phyloP scores from a whole-genome alignment of 164 flowering plant genomes.

The Kalanchoe fedtschenkoi region DNA sequence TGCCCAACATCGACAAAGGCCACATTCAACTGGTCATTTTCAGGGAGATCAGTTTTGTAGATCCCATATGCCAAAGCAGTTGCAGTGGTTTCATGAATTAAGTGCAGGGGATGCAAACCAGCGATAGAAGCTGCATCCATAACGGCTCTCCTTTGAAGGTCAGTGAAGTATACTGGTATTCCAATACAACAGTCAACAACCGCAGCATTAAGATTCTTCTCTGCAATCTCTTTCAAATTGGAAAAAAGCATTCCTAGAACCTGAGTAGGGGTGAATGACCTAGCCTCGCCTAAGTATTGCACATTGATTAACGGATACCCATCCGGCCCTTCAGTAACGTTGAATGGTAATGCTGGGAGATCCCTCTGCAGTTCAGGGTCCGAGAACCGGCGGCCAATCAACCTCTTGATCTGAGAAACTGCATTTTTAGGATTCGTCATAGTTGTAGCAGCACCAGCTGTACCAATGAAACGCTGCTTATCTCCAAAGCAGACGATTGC shows the following conservation, averaged over 20 bases:
- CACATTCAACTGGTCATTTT: conserved; percentile 69
- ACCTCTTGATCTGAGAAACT: conserved; percentile 69
- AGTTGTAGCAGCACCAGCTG: conserved; percentile 83
- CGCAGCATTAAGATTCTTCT: conserved; percentile 79
- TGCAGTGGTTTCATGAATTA: conserved; percentile 83
- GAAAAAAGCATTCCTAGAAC: conserved; percentile 73
- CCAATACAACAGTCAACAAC: conserved; percentile 93
- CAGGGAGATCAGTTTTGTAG: conserved; percentile 86
- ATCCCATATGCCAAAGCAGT: conserved; percentile 91
- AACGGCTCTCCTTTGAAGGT: conserved; percentile 84
- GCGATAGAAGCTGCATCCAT: conserved; percentile 90
- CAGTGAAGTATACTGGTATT: conserved; percentile 82
- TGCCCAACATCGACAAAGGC: conserved; percentile 87
- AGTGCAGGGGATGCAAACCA: conserved; percentile 66
- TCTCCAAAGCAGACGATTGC: conserved; percentile 87
- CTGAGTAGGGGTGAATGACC: conserved; percentile 70
- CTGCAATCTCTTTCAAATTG: conserved; percentile 67
- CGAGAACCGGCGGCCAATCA: conserved; percentile 62
- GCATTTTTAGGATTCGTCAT: conserved; percentile 83
- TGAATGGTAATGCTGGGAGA: conserved; percentile 53
- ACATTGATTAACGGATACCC: conserved; percentile 76
- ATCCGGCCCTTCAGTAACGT: conserved; percentile 81
- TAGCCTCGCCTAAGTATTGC: conserved; percentile 58
- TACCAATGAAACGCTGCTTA: conserved; percentile 87
- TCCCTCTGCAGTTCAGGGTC: conserved; percentile 85